Conservation (phyloP, 495 filamentous ascomycete species). For the Amorphotheca resinae region DNA sequence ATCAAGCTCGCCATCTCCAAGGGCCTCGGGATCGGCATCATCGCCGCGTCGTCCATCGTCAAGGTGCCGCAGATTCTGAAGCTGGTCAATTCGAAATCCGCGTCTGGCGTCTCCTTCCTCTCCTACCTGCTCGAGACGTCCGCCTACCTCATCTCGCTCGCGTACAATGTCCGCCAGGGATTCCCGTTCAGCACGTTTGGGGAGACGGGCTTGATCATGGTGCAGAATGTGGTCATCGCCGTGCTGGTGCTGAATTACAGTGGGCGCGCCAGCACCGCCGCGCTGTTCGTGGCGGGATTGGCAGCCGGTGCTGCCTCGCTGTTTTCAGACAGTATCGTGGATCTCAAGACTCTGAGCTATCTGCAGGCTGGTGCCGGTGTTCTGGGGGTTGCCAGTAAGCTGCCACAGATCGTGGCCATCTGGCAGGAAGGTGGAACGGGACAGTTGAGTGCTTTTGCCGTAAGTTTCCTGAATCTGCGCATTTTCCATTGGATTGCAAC, state of each 20-base stretch:
- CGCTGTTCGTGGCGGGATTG: slow-evolving; percentile 62
- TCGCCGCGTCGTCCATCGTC: slow-evolving; percentile 75
- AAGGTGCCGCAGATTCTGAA: slow-evolving; percentile 96
- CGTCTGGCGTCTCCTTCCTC: slow-evolving; percentile 74
- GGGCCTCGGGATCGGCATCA: slow-evolving; percentile 82
- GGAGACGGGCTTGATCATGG: slow-evolving; percentile 80
- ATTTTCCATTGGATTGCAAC: neutral
- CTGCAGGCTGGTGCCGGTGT: slow-evolving; percentile 78
- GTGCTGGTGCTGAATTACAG: slow-evolving; percentile 72
- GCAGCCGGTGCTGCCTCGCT: slow-evolving; percentile 53
- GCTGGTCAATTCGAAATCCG: slow-evolving; percentile 64
- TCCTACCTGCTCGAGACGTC: slow-evolving; percentile 84
- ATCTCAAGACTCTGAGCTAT: slow-evolving; percentile 56
- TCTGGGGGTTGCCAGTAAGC: slow-evolving; percentile 74
- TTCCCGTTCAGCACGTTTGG: slow-evolving; percentile 96
- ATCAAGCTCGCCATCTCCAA: slow-evolving; percentile 82
- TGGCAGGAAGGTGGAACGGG: slow-evolving; percentile 78
- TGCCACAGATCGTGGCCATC: slow-evolving; percentile 81
- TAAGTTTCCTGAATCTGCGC: slow-evolving; percentile 33
- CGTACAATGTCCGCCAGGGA: slow-evolving; percentile 77
- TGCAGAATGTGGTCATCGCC: slow-evolving; percentile 82
- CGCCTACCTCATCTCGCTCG: slow-evolving; percentile 70
- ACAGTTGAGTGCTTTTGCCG: slow-evolving; percentile 90
- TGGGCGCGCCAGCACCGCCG: slow-evolving; percentile 46
- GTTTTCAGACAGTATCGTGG: slow-evolving; percentile 37